Base-by-base conservation (phyloP, 2,329 filamentous ascomycete genomes). In the Ophiostoma piceae region DNA sequence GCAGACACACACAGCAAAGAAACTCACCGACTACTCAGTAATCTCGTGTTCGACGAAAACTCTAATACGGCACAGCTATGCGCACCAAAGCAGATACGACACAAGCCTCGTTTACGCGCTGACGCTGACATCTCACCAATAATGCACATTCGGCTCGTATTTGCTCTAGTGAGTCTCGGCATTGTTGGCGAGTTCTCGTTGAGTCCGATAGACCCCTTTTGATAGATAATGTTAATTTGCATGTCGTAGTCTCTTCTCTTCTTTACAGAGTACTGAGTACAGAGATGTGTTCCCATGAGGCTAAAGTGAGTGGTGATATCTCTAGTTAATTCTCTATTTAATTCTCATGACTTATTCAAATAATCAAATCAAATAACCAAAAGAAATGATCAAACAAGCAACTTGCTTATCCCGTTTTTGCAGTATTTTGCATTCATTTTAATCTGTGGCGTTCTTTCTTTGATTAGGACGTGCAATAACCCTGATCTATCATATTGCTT, bases 371-470 rank as follows among this genome's bases (percentile, higher is more conserved):
- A 29, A 29, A 29, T 29, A 29, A 29, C 26, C 26, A 29, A 29
- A 29, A 29, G 26, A 29, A 29, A 29, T 29, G 26, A 29, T 29
- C 26, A 29, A 29, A 29, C 26, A 29, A 29, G 26, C 26, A 29
- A 29, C 26, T 29, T 29, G 26, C 26, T 29, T 29, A 19, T 57
- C n/a, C 51, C 22, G 8, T 26, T 57, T 54, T 26, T 26, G 51
- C n/a, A 26, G 51, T 26, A 54, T 54, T 54, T 26, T 57, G 26
- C 51, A 57, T 57, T 54, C 22, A 57, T 57, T 57, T 57, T 57
- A 57, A 9, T 14, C 16, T 47, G 43, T 47, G 43, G 19, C 19
- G 14, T 29, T 26, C 22, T 57, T 57, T 6, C 8, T 35, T 35
- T 35, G 35, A 57, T 57, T 57, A 57, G 51, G 51, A 26, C 51